Conservation (phyloP, 2,329 filamentous ascomycete species). For the Cercospora beticola region DNA sequence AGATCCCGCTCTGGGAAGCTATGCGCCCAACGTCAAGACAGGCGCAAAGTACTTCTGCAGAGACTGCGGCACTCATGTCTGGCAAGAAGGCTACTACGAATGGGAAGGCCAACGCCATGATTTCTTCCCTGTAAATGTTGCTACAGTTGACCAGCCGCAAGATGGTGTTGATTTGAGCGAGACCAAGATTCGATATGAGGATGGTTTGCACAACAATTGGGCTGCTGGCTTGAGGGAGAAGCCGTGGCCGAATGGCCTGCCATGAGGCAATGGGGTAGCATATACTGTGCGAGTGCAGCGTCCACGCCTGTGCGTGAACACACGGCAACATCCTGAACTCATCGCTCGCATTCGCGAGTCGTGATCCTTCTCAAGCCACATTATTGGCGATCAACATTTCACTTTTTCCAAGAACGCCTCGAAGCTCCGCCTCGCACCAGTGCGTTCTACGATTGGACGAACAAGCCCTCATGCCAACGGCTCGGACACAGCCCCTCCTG, state of each 20-base stretch:
- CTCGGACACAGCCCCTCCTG: conserved; percentile 9
- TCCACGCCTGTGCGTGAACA: not conserved
- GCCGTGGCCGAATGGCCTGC: conserved; percentile 9
- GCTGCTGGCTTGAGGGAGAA: conserved; percentile 3
- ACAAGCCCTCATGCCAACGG: not conserved
- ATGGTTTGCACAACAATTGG: conserved; percentile 13
- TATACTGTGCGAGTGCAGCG: not conserved
- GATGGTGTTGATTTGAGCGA: conserved; percentile 20
- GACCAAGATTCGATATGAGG: conserved; percentile 19
- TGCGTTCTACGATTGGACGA: conserved; percentile 1
- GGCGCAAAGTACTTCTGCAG: conserved; percentile 9
- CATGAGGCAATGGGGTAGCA: not conserved
- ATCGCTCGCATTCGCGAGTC: not conserved
- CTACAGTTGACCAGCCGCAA: conserved; percentile 23
- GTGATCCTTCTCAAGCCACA: not conserved
- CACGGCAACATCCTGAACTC: not conserved
- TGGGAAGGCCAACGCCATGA: conserved; percentile 8
- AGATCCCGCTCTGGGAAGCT: conserved; percentile 3
- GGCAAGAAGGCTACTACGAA: conserved; percentile 16
- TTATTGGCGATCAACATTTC: conserved; percentile 8
- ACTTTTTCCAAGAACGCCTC: conserved; percentile 13
- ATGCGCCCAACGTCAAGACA: conserved; percentile 9
- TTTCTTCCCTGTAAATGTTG: conserved; percentile 20
- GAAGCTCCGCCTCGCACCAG: conserved; percentile 3
- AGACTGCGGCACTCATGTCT: conserved; percentile 12